These are phyloP conservation scores for Neofusicoccum cordaticola DNA, from an alignment of 2,329 filamentous ascomycete genomes.

Conservation along the genomic window DNA sequence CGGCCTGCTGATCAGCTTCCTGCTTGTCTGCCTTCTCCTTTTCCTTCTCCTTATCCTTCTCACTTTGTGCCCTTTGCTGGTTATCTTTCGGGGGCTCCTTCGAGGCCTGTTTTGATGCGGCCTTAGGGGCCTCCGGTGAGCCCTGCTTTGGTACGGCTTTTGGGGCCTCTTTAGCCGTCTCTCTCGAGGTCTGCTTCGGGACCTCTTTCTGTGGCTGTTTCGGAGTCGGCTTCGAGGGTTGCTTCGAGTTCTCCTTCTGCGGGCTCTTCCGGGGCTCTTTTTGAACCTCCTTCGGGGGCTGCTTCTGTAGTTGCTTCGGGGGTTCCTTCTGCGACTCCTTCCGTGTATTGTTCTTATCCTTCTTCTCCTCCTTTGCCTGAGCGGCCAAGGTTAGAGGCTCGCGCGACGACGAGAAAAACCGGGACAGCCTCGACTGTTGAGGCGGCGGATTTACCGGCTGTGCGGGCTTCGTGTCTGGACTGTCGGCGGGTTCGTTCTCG, in stretches of 20 bases:
- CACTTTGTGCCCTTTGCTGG: neutral
- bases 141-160: neutral
- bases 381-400: neutral
- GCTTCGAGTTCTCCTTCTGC: neutral
- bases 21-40: slow-evolving; percentile 12
- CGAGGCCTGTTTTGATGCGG: neutral
- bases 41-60: slow-evolving; percentile 2
- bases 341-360: slow-evolving; percentile 1
- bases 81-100: neutral
- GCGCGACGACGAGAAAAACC: slow-evolving; percentile 10
- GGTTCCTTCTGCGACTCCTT: slow-evolving; percentile 1
- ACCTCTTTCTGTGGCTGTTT: neutral
- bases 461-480: slow-evolving; percentile 20
- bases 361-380: neutral
- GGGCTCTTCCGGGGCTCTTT: neutral
- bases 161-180: neutral
- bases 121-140: neutral
- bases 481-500: slow-evolving; percentile 36
- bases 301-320: neutral
- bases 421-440: slow-evolving; percentile 26
- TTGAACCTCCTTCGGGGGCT: slow-evolving; percentile 1
- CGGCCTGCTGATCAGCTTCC: slow-evolving; percentile 13
- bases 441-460: neutral
- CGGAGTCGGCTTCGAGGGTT: neutral
- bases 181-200: neutral